phyloP scores from a whole-genome alignment of 2,329 filamentous ascomycete species.

The Hypomyces perniciosus region DNA sequence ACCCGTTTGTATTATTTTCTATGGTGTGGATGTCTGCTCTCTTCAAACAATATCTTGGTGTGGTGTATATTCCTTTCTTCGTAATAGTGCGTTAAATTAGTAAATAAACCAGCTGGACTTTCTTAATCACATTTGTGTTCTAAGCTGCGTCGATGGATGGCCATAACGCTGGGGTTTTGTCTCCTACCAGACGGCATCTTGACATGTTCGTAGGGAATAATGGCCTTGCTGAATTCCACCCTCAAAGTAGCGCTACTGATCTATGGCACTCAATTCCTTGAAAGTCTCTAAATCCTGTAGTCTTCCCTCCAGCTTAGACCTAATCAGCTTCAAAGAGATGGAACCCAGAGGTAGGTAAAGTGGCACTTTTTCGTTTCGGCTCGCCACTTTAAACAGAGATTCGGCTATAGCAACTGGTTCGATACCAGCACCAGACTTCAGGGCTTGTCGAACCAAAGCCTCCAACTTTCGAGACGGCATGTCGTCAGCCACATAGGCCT shows the following conservation, averaged over 20 bases:
- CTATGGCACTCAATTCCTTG: neutral
- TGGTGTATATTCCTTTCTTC: too few relatives aligned
- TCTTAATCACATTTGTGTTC: too few relatives aligned
- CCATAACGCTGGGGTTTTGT: too few relatives aligned
- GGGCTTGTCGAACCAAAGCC: neutral
- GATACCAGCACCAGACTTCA: slow-evolving; percentile 20
- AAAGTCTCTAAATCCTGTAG: slow-evolving; percentile 4
- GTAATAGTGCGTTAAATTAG: too few relatives aligned
- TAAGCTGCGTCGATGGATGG: too few relatives aligned
- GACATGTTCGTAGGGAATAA: too few relatives aligned
- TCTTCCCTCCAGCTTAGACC: slow-evolving; percentile 23
- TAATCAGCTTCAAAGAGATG: slow-evolving; percentile 31
- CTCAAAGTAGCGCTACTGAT: neutral
- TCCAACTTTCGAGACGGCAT: slow-evolving; percentile 24
- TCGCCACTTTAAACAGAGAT: slow-evolving; percentile 31
- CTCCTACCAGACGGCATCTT: too few relatives aligned
- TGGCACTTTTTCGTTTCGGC: slow-evolving; percentile 29
- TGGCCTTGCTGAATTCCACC: too few relatives aligned
- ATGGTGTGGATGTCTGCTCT: too few relatives aligned
- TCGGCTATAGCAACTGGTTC: slow-evolving; percentile 29
- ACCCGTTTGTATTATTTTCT: too few relatives aligned
- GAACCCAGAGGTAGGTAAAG: slow-evolving; percentile 36
- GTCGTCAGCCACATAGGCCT: slow-evolving; percentile 30
- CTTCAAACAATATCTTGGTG: too few relatives aligned
- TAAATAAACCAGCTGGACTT: too few relatives aligned